Evolutionary conservation across 768 basidiomycete genomes (phyloP).

Genomic region (Xerocomus potaroensis): DNA sequence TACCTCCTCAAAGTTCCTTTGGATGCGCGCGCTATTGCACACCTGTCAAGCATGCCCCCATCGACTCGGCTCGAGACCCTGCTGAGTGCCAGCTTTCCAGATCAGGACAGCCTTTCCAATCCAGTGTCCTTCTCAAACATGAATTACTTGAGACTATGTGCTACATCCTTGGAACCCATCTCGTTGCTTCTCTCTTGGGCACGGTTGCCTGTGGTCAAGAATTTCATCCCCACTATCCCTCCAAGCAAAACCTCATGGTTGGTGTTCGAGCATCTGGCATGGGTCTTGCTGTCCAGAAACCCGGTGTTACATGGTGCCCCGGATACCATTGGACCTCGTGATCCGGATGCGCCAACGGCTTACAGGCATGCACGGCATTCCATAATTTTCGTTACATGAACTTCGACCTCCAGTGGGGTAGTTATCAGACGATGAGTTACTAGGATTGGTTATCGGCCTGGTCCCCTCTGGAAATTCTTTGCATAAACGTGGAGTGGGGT

Average conservation of each 20-base stretch:
- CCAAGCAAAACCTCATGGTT: not conserved
- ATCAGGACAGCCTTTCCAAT: not conserved
- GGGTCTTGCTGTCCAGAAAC: not conserved
- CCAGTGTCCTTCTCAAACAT: constrained; percentile 1
- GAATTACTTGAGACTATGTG: not conserved
- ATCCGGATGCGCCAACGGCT: not conserved
- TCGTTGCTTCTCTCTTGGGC: not conserved
- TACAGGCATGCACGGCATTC: not conserved
- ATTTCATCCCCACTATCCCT: not conserved
- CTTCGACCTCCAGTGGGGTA: not conserved
- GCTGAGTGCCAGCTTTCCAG: not conserved
- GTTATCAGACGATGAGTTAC: constrained; percentile 1
- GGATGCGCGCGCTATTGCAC: not conserved
- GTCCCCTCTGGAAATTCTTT: constrained; percentile 2
- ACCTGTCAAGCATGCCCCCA: constrained; percentile 1
- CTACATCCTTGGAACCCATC: not conserved
- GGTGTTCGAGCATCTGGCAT: not conserved
- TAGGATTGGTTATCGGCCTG: constrained; percentile 5
- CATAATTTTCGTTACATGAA: not conserved
- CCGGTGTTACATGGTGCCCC: not conserved
- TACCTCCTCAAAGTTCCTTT: not conserved
- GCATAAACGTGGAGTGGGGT: constrained; percentile 7
- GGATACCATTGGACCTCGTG: not conserved
- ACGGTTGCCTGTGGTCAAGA: not conserved
- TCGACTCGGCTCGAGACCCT: not conserved